These are phyloP conservation scores for Daldinia childiae DNA, from an alignment of 495 filamentous ascomycete genomes.

Conservation along the genomic window DNA sequence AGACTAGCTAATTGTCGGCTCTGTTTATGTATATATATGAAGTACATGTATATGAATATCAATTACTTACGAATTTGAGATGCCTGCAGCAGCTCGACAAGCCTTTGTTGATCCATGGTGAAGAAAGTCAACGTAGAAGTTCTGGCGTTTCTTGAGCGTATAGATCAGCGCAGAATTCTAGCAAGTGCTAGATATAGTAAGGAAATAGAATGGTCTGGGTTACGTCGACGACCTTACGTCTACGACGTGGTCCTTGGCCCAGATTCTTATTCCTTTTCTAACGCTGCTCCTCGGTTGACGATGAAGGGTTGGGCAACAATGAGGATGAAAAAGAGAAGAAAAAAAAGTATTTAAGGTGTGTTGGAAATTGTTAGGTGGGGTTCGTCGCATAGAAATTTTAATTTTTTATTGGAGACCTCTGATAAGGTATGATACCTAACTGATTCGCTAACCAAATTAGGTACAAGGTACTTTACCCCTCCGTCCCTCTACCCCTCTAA, in stretches of 20 bases:
- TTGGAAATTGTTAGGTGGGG: constrained; percentile 32
- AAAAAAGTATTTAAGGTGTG: constrained; percentile 29
- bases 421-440: background rate
- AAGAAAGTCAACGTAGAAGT: background rate
- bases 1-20: background rate
- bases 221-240: constrained; percentile 38
- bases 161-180: constrained; percentile 1
- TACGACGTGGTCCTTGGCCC: constrained; percentile 29
- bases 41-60: background rate
- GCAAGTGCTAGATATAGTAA: background rate
- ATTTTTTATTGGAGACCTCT: constrained; percentile 2
- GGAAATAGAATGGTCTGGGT: constrained; percentile 19
- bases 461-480: background rate
- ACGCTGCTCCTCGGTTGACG: background rate
- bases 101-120: constrained; percentile 76
- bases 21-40: background rate
- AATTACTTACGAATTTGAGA: constrained; percentile 72
- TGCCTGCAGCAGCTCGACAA: constrained; percentile 77
- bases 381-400: constrained; percentile 26
- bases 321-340: constrained; percentile 4
- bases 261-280: constrained; percentile 6
- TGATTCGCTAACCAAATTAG: background rate
- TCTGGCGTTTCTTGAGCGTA: background rate
- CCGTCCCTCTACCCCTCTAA: background rate
- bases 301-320: constrained; percentile 23